phyloP scores from a whole-genome alignment of 2,329 filamentous ascomycete genomes.

The Sporothrix dimorphospora region DNA sequence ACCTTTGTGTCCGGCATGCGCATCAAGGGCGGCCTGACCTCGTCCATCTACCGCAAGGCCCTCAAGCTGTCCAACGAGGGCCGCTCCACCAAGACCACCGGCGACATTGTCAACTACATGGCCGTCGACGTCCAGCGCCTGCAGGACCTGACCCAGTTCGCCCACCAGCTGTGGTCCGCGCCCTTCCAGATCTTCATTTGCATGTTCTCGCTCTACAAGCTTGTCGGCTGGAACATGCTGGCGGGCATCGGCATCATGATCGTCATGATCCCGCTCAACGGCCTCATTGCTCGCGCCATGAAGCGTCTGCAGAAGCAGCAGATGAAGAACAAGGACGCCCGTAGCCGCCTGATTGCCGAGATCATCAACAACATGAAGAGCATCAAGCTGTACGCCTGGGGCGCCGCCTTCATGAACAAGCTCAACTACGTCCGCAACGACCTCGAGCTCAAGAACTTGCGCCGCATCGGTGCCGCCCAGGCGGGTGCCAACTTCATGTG shows the following conservation, averaged over 20 bases:
- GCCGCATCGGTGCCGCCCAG: conserved; percentile 93
- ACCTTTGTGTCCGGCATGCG: conserved; percentile 96
- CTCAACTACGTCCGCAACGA: conserved; percentile 96
- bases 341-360: conserved; percentile 92
- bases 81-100: conserved; percentile 83
- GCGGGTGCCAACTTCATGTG: conserved; percentile 97
- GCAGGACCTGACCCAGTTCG: conserved; percentile 92
- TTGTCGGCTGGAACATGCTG: conserved; percentile 95
- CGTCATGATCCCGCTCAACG: conserved; percentile 95
- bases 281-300: conserved; percentile 88
- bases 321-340: conserved; percentile 98
- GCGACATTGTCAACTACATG: conserved; percentile 99
- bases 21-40: conserved; percentile 87
- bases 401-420: conserved; percentile 95
- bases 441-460: conserved; percentile 88
- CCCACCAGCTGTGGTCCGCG: conserved; percentile 93
- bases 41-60: conserved; percentile 91
- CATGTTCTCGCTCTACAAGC: conserved; percentile 92
- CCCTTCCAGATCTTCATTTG: conserved; percentile 96
- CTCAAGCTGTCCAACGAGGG: conserved; percentile 92
- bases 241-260: conserved; percentile 95
- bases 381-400: conserved; percentile 98
- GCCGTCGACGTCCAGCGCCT: conserved; percentile 95
- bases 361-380: conserved; percentile 99
- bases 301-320: conserved; percentile 92